Evolutionary conservation across 1,284 basidiomycete genomes (phyloP).

Genomic region (Exsudoporus floridanus): DNA sequence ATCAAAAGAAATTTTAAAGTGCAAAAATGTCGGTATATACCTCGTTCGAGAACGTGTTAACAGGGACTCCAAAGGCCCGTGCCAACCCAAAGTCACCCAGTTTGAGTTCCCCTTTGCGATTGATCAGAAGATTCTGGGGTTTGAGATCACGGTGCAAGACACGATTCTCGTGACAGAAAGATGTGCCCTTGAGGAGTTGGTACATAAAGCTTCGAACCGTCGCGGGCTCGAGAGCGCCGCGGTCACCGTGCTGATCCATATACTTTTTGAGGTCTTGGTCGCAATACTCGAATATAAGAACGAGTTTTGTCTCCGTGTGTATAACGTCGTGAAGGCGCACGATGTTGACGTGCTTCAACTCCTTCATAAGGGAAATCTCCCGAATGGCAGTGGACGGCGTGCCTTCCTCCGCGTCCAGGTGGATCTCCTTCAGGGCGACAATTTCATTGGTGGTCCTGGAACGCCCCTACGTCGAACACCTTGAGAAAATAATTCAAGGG

Average conservation of each 20-base stretch:
- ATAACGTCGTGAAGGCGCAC: slow-evolving; percentile 98
- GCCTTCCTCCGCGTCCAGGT: slow-evolving; percentile 93
- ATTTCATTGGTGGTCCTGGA: slow-evolving; percentile 87
- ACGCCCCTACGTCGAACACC: slow-evolving; percentile 57
- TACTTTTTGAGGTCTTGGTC: slow-evolving; percentile 99
- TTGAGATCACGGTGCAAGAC: slow-evolving; percentile 97
- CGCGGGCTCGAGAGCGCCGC: slow-evolving; percentile 88
- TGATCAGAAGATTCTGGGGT: slow-evolving; percentile 97
- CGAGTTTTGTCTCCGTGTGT: slow-evolving; percentile 96
- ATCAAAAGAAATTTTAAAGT: not conserved
- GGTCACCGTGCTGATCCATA: slow-evolving; percentile 98
- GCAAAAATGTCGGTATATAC: slow-evolving; percentile 41
- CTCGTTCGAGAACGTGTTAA: slow-evolving; percentile 96
- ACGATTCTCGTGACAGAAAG: slow-evolving; percentile 98
- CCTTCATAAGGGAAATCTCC: slow-evolving; percentile 96
- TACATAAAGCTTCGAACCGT: slow-evolving; percentile 98
- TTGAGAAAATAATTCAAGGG: slow-evolving; percentile 4
- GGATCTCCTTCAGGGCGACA: slow-evolving; percentile 91
- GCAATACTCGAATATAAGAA: slow-evolving; percentile 98
- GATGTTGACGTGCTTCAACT: slow-evolving; percentile 93
- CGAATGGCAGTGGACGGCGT: slow-evolving; percentile 94
- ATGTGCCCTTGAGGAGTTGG: slow-evolving; percentile 95
- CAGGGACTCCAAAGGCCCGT: slow-evolving; percentile 92
- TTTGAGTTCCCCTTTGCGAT: slow-evolving; percentile 95
- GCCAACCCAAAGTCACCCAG: slow-evolving; percentile 96